Evolutionary conservation across 306 rosid genomes (phyloP).

Genomic region (Vigna unguiculata): DNA sequence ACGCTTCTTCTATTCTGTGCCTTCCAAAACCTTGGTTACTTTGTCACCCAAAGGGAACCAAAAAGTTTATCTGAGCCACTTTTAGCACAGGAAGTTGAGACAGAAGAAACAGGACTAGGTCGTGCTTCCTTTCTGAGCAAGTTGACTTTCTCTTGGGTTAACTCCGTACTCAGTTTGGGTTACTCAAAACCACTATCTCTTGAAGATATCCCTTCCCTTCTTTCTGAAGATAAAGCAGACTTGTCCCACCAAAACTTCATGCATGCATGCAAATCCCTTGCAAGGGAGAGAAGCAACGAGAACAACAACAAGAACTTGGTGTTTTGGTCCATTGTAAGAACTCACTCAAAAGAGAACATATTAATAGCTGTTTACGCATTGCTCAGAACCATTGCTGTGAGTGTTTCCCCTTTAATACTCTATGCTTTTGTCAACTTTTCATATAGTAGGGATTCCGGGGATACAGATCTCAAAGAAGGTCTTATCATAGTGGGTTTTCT

Average conservation of each 20-base stretch:
- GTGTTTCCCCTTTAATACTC: not conserved
- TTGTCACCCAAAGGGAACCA: slow-evolving; percentile 16
- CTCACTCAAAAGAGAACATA: not conserved
- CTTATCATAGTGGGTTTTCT: not conserved
- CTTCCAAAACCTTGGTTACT: slow-evolving; percentile 41
- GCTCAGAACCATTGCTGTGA: not conserved
- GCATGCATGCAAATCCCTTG: slow-evolving; percentile 1
- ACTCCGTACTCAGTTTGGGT: slow-evolving; percentile 60
- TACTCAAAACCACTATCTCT: slow-evolving; percentile 56
- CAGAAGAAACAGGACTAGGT: slow-evolving; percentile 34
- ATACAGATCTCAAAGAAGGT: not conserved
- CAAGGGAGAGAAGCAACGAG: not conserved
- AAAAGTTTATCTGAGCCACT: slow-evolving; percentile 4
- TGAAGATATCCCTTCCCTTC: slow-evolving; percentile 20
- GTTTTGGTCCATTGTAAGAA: not conserved
- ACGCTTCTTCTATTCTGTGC: slow-evolving; percentile 55
- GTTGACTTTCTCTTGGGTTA: slow-evolving; percentile 68
- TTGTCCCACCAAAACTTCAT: not conserved
- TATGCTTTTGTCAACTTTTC: slow-evolving; percentile 1
- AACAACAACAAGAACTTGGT: not conserved
- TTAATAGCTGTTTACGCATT: not conserved
- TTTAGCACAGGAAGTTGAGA: slow-evolving; percentile 22
- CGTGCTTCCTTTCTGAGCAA: slow-evolving; percentile 51
- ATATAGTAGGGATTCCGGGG: not conserved
- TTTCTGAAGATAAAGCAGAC: not conserved